Evolutionary conservation across 2,329 filamentous ascomycete species (phyloP), one percentile per base, ranked within the genome.

Genomic region (Madurella mycetomatis): DNA sequence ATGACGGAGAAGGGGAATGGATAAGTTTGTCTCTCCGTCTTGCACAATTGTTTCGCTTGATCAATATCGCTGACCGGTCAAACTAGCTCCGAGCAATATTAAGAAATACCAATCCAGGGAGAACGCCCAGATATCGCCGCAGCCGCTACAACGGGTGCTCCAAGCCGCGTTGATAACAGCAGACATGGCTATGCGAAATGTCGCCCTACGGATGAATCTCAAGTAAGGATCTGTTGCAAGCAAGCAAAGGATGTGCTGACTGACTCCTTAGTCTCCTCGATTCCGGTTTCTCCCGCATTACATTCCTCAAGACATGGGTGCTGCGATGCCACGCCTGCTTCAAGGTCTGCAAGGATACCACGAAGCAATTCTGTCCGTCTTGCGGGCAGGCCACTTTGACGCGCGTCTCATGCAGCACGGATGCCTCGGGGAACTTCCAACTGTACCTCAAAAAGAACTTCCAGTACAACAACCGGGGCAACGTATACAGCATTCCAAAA

Each of bases 161-260:
- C 86, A 95, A 71, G 90, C 89, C 15, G 92, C 91, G n/a, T 85
- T 92, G 43, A 86, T 97, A 67, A 97, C 94, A 1, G 91, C 88
- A 53, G 94, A 99, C 76, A 97, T 89, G 72, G 92, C 94, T 52
- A 95, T 99, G 90, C 92, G 97, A 74, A 97, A 97, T 69, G 91
- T 97, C 8, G 82, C 94, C 1, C 80, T 99, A 4, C 90, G 95
- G 63, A 95, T 97, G 77, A 96, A 96, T 73, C 82, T 99, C 13
- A 71, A 71, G 65, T 67, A 58, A 15, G 62, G 56, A 9, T 12
- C 16, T 13, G 1, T 43, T 2, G 16, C 16, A 25, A 7, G 7
- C 12, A 2, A 1, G n/a, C 4, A 25, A 25, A 25, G 25, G 25
- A 37, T 13, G 2, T 18, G 4, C 58, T 63, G 41, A 64, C 60